phyloP scores from a whole-genome alignment of 306 rosid genomes.

The Biancaea sappan region DNA sequence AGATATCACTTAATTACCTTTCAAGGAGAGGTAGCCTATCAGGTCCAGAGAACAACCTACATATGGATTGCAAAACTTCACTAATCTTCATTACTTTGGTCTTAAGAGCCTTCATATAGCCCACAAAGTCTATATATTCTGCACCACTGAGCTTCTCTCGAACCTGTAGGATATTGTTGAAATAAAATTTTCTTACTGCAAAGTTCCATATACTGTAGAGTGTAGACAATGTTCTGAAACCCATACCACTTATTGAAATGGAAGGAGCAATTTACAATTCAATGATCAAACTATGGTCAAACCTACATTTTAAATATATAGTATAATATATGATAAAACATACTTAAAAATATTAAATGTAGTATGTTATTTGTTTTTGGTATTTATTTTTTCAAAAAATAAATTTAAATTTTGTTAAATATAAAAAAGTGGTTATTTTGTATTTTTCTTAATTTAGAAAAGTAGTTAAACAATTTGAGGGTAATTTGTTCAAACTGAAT shows the following conservation, averaged over 20 bases:
- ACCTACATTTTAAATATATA: neutral
- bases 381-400: too few relatives aligned
- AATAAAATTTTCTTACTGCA: constrained; percentile 29
- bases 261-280: neutral
- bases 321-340: neutral
- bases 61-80: constrained; percentile 77
- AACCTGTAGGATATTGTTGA: constrained; percentile 56
- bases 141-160: constrained; percentile 69
- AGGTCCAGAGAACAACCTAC: constrained; percentile 70
- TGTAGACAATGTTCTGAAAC: neutral
- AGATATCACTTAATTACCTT: constrained; percentile 49
- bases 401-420: too few relatives aligned
- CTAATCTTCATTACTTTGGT: constrained; percentile 76
- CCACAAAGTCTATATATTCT: constrained; percentile 78
- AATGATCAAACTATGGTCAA: neutral
- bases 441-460: too few relatives aligned
- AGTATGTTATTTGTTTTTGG: too few relatives aligned
- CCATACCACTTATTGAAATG: neutral
- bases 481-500: too few relatives aligned
- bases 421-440: too few relatives aligned
- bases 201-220: constrained; percentile 21
- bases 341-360: neutral
- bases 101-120: constrained; percentile 85
- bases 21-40: constrained; percentile 74
- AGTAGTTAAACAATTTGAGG: too few relatives aligned